A percentile compares a stretch with the other conserved stretches of the same genome.
phyloP scores from a whole-genome alignment of 805 yeast genomes.

The Yarrowia sp. region DNA sequence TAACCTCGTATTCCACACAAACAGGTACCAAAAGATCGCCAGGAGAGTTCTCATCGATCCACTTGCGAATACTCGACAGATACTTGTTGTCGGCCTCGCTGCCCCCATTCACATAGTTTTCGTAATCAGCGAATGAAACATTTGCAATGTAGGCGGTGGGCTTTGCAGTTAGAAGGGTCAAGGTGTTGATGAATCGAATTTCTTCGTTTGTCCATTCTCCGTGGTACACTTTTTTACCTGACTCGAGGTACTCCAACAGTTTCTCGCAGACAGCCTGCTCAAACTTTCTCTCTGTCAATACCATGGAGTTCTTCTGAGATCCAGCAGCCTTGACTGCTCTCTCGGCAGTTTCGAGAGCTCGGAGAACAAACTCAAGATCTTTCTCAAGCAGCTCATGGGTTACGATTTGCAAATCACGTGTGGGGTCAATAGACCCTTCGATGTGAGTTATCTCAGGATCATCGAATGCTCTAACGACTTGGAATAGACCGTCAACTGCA shows the following conservation, averaged over 20 bases:
- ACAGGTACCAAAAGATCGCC: conserved; percentile 68
- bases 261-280: conserved; percentile 42
- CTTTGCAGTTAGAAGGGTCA: conserved; percentile 79
- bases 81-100: conserved; percentile 47
- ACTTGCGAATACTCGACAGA: conserved; percentile 50
- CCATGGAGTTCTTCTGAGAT: conserved; percentile 17
- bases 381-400: conserved; percentile 63
- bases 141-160: conserved; percentile 81
- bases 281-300: conserved; percentile 43
- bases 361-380: conserved; percentile 64
- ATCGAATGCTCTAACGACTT: conserved; percentile 62
- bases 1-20: conserved; percentile 64
- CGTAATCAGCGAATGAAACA: conserved; percentile 67
- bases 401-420: conserved; percentile 61
- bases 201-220: conserved; percentile 63
- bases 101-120: conserved; percentile 40
- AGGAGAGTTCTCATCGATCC: conserved; percentile 70
- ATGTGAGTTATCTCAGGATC: conserved; percentile 67
- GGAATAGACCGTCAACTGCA: conserved; percentile 69
- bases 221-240: conserved; percentile 60
- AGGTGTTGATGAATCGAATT: conserved; percentile 62
- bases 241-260: conserved; percentile 52
- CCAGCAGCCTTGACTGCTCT: conserved; percentile 44
- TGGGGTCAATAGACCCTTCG: conserved; percentile 62
- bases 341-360: conserved; percentile 54